These are phyloP conservation scores for Penicillium taxi DNA, from an alignment of 495 filamentous ascomycete species.

Conservation along the genomic window DNA sequence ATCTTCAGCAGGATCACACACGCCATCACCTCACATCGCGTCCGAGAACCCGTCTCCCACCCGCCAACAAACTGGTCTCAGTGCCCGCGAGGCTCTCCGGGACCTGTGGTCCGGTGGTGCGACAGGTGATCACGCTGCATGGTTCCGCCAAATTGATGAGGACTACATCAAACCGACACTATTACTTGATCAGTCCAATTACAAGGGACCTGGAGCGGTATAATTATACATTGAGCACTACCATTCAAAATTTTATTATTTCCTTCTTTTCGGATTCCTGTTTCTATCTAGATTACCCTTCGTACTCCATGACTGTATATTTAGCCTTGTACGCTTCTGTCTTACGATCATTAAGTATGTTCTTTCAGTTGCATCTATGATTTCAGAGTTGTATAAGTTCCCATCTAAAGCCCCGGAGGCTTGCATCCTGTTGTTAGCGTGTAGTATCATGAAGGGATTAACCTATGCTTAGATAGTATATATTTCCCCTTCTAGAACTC, in stretches of 20 bases:
- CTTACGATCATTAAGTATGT: too few species aligned
- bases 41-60: slow-evolving; percentile 27
- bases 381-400: too few species aligned
- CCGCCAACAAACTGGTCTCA: slow-evolving; percentile 20
- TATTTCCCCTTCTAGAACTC: too few species aligned
- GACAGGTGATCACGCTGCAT: slow-evolving; percentile 78
- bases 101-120: slow-evolving; percentile 63
- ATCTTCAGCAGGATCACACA: slow-evolving; percentile 15
- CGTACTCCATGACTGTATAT: slow-evolving; percentile 19
- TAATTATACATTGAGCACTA: too few species aligned
- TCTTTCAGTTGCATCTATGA: too few species aligned
- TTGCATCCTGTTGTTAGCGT: background rate
- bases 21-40: slow-evolving; percentile 9
- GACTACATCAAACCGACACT: slow-evolving; percentile 93
- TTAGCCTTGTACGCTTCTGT: slow-evolving; percentile 14
- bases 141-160: slow-evolving; percentile 92
- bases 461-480: too few species aligned
- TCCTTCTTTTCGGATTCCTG: slow-evolving; percentile 9
- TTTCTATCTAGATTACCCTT: slow-evolving; percentile 11
- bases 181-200: slow-evolving; percentile 64
- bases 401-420: slow-evolving; percentile 4
- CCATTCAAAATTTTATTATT: slow-evolving; percentile 12
- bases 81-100: slow-evolving; percentile 58
- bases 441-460: too few species aligned
- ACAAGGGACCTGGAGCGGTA: slow-evolving; percentile 39